Evolutionary conservation across 78 protist species (phyloP).

Genomic region (Emiliania huxleyi): DNA sequence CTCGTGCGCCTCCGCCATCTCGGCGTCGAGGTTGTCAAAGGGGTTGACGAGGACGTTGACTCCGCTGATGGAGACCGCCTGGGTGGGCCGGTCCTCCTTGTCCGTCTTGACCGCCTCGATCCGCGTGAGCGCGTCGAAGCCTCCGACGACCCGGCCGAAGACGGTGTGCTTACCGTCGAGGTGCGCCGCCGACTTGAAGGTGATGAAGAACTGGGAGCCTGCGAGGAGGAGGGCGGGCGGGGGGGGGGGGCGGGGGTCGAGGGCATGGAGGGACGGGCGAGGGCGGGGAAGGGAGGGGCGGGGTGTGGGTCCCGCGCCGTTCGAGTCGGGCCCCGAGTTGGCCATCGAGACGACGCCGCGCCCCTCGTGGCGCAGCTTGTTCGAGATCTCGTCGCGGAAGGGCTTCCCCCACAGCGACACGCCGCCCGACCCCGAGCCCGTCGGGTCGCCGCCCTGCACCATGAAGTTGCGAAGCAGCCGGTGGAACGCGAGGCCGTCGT

Average conservation of each 20-base stretch:
- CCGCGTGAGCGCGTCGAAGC: background rate
- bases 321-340: constrained; percentile 30
- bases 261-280: too few species aligned
- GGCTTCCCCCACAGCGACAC: constrained; percentile 31
- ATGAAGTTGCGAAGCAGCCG: constrained; percentile 37
- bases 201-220: constrained; percentile 19
- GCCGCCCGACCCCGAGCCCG: constrained; percentile 51
- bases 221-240: background rate
- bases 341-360: constrained; percentile 52
- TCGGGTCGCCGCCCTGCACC: constrained; percentile 59
- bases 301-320: too few species aligned
- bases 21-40: background rate
- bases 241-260: background rate
- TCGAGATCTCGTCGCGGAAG: constrained; percentile 32
- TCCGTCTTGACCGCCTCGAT: constrained; percentile 18
- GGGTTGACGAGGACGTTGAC: background rate
- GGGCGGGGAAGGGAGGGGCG: too few species aligned
- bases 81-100: background rate
- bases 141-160: constrained; percentile 54
- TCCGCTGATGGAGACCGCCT: background rate
- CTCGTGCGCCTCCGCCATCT: background rate
- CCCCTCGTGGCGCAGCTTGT: background rate
- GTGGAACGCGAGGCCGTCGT: constrained; percentile 32
- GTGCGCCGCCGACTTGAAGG: constrained; percentile 31
- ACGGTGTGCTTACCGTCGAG: constrained; percentile 45